These are phyloP conservation scores for Neofusicoccum ribis DNA, from an alignment of 2,329 filamentous ascomycete species.

Conservation along the genomic window DNA sequence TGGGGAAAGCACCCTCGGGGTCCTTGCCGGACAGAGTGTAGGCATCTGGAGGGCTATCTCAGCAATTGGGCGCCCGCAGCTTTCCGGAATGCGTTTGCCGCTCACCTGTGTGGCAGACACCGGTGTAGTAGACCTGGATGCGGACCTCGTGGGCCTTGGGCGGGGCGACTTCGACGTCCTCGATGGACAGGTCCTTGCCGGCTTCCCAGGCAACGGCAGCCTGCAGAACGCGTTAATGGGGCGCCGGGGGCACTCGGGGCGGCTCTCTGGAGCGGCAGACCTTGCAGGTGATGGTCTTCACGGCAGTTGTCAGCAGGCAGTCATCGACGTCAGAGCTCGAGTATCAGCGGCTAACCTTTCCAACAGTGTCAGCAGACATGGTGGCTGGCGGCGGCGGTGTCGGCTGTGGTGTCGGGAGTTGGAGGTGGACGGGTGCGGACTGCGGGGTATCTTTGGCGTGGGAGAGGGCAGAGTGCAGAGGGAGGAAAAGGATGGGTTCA, in stretches of 20 bases:
- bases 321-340: background rate
- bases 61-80: background rate
- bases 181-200: conserved; percentile 81
- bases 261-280: conserved; percentile 84
- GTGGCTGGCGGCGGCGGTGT: conserved; percentile 23
- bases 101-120: conserved; percentile 94
- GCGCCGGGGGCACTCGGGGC: conserved; percentile 27
- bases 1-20: conserved; percentile 67
- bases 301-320: conserved; percentile 20
- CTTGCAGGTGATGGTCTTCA: conserved; percentile 91
- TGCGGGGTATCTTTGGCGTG: conserved; percentile 7
- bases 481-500: background rate
- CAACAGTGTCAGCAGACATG: conserved; percentile 57
- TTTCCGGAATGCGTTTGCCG: background rate
- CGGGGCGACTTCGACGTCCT: conserved; percentile 88
- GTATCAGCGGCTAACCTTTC: conserved; percentile 47
- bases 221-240: conserved; percentile 40
- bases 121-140: conserved; percentile 95
- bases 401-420: background rate
- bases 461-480: background rate
- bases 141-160: conserved; percentile 93
- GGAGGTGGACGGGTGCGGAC: background rate
- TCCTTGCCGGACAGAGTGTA: conserved; percentile 80
- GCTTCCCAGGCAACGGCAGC: conserved; percentile 98
- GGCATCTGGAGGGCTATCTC: conserved; percentile 44